Conservation (phyloP, 805 yeast genomes). For the Kazachstania viticola region DNA sequence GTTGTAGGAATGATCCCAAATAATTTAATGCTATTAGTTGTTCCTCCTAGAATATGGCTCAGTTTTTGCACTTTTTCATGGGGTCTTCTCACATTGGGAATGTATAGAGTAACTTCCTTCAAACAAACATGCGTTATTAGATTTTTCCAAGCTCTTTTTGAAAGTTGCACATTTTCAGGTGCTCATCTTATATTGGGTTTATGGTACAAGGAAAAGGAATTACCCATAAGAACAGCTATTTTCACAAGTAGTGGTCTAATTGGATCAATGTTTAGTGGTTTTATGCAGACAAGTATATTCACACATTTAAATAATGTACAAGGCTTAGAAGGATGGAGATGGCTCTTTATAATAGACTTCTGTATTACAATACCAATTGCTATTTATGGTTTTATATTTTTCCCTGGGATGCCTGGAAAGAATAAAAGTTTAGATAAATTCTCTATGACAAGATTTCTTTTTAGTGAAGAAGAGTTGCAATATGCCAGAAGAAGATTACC, state of each 20-base stretch:
- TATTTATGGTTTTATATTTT: slow-evolving; percentile 42
- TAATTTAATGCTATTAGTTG: slow-evolving; percentile 38
- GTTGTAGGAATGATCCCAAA: slow-evolving; percentile 52
- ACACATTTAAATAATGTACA: slow-evolving; percentile 33
- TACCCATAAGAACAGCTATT: slow-evolving; percentile 41
- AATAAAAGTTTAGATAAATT: slow-evolving; percentile 9
- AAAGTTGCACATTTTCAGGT: slow-evolving; percentile 45
- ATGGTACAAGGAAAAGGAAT: slow-evolving; percentile 40
- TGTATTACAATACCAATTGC: slow-evolving; percentile 46
- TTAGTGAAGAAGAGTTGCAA: slow-evolving; percentile 31
- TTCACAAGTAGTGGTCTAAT: slow-evolving; percentile 44
- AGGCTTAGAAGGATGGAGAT: slow-evolving; percentile 55
- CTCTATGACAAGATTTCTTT: slow-evolving; percentile 26
- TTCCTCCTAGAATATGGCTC: slow-evolving; percentile 48
- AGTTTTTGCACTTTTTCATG: slow-evolving; percentile 43
- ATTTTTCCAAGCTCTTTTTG: slow-evolving; percentile 51
- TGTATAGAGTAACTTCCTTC: slow-evolving; percentile 36
- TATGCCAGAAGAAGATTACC: slow-evolving; percentile 35
- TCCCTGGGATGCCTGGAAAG: slow-evolving; percentile 48
- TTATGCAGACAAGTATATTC: slow-evolving; percentile 47
- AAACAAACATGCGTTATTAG: slow-evolving; percentile 44
- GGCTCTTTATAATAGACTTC: slow-evolving; percentile 57
- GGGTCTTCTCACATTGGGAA: slow-evolving; percentile 43
- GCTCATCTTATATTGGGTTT: slow-evolving; percentile 43
- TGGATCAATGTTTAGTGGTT: slow-evolving; percentile 44